A percentile compares a stretch with the other conserved stretches of the same genome.
Conservation (phyloP, 352 stramenopile genomes). For the Phytophthora sansomeana region DNA sequence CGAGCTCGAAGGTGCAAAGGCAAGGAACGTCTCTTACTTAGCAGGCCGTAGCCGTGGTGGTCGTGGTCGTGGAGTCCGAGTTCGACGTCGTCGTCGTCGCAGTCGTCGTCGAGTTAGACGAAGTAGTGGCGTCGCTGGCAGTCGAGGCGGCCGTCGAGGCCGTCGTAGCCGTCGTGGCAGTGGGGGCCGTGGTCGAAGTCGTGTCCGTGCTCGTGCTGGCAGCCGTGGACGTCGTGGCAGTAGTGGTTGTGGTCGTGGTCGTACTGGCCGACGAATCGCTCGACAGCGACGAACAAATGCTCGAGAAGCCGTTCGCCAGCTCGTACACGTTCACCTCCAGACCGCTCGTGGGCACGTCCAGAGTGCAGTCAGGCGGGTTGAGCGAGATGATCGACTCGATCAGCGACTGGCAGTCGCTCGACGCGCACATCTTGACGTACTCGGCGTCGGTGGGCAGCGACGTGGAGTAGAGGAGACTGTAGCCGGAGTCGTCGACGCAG, state of each 20-base stretch:
- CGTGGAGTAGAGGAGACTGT: slow-evolving; percentile 39
- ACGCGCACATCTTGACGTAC: slow-evolving; percentile 40
- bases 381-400: slow-evolving; percentile 30
- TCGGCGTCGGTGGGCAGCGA: slow-evolving; percentile 33
- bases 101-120: background rate
- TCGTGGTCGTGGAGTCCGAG: background rate
- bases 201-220: slow-evolving; percentile 4
- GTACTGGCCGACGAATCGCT: slow-evolving; percentile 23
- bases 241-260: no score
- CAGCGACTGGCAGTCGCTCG: slow-evolving; percentile 28
- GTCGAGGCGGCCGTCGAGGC: background rate
- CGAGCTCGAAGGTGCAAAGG: background rate
- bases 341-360: slow-evolving; percentile 37
- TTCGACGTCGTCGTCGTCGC: background rate
- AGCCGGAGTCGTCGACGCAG: slow-evolving; percentile 40
- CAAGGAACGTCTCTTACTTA: background rate
- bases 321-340: slow-evolving; percentile 35
- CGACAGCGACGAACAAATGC: slow-evolving; percentile 21
- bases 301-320: slow-evolving; percentile 25
- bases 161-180: slow-evolving; percentile 1
- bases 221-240: slow-evolving; percentile 3
- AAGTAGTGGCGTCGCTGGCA: background rate
- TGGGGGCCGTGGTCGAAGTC: slow-evolving; percentile 4
- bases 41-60: slow-evolving; percentile 4
- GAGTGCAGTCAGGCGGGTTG: slow-evolving; percentile 33